phyloP scores from a whole-genome alignment of 75 land plant species.

The Sequoiadendron giganteum region DNA sequence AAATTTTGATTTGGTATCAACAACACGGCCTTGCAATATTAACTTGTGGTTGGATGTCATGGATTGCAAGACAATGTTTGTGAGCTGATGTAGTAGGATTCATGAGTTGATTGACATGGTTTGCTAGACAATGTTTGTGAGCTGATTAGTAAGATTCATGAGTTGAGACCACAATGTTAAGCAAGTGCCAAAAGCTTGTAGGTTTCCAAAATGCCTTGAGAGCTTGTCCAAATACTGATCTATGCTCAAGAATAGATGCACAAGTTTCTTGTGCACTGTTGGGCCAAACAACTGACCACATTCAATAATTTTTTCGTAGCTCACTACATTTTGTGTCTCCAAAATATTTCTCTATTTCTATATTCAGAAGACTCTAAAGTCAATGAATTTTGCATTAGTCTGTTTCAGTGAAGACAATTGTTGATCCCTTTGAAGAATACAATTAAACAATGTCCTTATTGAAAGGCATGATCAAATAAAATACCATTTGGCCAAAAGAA shows the following conservation, averaged over 20 bases:
- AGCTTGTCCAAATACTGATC: conserved; percentile 1
- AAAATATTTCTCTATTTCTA: conserved; percentile 7
- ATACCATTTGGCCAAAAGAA: not conserved
- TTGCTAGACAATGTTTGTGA: too few species aligned
- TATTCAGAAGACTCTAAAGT: not conserved
- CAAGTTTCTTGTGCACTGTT: not conserved
- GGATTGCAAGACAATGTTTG: too few species aligned
- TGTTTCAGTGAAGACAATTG: not conserved
- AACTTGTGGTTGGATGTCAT: too few species aligned
- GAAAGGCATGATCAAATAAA: conserved; percentile 5
- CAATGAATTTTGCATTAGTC: not conserved
- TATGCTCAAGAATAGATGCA: not conserved
- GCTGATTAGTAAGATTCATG: not conserved
- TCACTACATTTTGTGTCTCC: not conserved
- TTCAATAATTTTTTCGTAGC: not conserved
- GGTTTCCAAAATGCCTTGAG: not conserved
- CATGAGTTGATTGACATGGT: too few species aligned
- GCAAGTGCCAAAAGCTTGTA: not conserved
- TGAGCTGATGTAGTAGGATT: too few species aligned
- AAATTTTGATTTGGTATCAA: too few species aligned
- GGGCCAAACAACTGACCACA: not conserved
- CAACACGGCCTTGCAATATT: too few species aligned
- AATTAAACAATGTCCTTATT: not conserved
- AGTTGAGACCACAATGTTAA: not conserved
- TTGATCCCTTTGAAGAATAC: not conserved